A percentile compares a stretch with the other conserved stretches of the same genome.
Evolutionary conservation across 148 eudicot species (phyloP).

Genomic region (Linanthus parryae): DNA sequence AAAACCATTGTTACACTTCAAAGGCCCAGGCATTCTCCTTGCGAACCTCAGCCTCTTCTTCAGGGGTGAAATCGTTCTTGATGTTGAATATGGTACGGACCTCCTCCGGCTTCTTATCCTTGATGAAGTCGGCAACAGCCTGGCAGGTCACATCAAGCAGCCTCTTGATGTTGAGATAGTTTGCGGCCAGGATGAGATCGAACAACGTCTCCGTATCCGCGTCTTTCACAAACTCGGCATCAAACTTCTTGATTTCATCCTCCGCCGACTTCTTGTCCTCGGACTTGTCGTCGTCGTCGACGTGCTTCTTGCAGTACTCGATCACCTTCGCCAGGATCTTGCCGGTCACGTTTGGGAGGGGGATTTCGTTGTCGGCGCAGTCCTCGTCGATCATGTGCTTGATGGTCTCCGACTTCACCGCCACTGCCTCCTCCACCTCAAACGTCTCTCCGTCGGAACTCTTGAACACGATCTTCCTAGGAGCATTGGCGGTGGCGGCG

Average conservation of each 20-base stretch:
- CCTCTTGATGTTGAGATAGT: background rate
- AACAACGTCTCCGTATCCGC: background rate
- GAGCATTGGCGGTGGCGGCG: no score
- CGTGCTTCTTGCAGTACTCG: background rate
- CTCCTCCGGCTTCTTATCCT: no score
- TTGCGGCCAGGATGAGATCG: slow-evolving; percentile 6
- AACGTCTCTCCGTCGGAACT: background rate
- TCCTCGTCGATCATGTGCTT: slow-evolving; percentile 3
- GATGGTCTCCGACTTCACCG: background rate
- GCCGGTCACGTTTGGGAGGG: background rate
- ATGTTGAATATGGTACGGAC: no score
- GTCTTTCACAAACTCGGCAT: background rate
- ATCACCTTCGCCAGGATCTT: background rate
- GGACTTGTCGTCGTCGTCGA: background rate
- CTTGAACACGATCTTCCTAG: background rate
- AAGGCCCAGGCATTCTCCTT: no score
- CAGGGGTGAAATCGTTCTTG: no score
- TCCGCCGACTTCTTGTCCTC: no score
- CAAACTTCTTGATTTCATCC: slow-evolving; percentile 1
- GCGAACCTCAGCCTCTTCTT: no score
- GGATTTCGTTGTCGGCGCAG: background rate
- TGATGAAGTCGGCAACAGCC: no score
- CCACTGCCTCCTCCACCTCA: background rate
- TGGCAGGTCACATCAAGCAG: background rate
- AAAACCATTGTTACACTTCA: no score